These are phyloP conservation scores for Gossypium trilobum DNA, from an alignment of 441 rosid genomes.

Conservation along the genomic window DNA sequence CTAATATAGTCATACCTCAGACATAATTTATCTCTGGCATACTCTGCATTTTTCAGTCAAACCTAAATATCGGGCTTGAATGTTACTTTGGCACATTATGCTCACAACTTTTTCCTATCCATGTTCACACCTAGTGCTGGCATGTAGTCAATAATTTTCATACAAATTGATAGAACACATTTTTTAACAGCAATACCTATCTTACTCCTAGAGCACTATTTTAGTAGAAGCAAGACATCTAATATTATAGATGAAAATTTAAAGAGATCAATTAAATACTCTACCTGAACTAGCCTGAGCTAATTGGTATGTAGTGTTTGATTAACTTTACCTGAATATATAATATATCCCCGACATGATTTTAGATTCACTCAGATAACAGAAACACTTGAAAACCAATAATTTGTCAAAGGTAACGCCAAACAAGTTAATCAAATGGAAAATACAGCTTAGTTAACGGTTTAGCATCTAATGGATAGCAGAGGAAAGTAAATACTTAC, in stretches of 20 bases:
- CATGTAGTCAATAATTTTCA: not conserved
- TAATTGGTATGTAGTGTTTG: not conserved
- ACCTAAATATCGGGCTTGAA: not conserved
- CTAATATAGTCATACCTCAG: not conserved
- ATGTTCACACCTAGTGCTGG: not conserved
- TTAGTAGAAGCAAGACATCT: not conserved
- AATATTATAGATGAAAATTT: not conserved
- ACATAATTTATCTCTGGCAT: not conserved
- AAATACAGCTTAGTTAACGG: not conserved
- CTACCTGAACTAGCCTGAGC: not conserved
- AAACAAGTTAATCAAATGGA: not conserved
- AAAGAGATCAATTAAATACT: not conserved
- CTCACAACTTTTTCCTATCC: not conserved
- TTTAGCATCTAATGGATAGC: conserved; percentile 3
- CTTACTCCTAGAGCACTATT: not conserved
- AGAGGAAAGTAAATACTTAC: conserved; percentile 33
- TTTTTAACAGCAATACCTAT: not conserved
- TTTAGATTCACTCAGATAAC: not conserved
- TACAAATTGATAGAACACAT: not conserved
- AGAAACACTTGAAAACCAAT: not conserved
- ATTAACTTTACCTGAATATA: not conserved
- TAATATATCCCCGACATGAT: not conserved
- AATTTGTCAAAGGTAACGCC: not conserved
- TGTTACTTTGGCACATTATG: not conserved
- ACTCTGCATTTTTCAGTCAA: not conserved